Evolutionary conservation across 345 rosid species (phyloP).

Genomic region (Linum trigynum): DNA sequence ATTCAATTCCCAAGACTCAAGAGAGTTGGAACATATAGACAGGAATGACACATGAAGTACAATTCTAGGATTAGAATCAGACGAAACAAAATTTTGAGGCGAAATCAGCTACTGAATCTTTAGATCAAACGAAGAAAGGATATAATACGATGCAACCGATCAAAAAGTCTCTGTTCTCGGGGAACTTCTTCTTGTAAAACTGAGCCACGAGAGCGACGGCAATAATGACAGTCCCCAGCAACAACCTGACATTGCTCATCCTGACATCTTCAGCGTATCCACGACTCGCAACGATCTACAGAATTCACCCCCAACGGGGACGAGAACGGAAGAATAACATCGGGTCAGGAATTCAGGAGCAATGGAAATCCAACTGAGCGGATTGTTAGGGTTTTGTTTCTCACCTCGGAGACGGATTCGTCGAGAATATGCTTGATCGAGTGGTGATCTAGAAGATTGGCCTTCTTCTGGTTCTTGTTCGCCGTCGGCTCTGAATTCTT

Average conservation of each 20-base stretch:
- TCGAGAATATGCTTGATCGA: constrained; percentile 92
- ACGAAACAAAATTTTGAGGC: background rate
- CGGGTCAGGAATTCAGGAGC: background rate
- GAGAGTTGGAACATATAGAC: background rate
- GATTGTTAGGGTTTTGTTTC: background rate
- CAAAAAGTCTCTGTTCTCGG: constrained; percentile 76
- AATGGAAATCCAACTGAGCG: too few relatives aligned
- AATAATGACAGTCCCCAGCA: constrained; percentile 60
- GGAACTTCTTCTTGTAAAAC: constrained; percentile 98
- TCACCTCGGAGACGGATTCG: constrained; percentile 81
- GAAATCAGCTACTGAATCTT: background rate
- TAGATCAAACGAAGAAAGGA: constrained; percentile 33
- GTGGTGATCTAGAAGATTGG: constrained; percentile 86
- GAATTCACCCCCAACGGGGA: background rate
- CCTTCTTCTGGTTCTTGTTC: constrained; percentile 60
- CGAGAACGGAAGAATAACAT: background rate
- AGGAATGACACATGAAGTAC: constrained; percentile 11
- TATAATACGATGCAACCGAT: constrained; percentile 85
- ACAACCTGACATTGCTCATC: constrained; percentile 69
- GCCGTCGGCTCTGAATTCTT: constrained; percentile 12
- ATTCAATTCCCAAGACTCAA: background rate
- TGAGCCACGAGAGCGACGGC: constrained; percentile 82
- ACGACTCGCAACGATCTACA: constrained; percentile 66
- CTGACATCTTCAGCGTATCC: constrained; percentile 82
- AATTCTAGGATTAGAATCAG: background rate